Evolutionary conservation across 225 moss, liverwort and hornwort genomes (phyloP), one percentile per base, ranked within the genome.

Genomic region (Takakia lepidozioides): DNA sequence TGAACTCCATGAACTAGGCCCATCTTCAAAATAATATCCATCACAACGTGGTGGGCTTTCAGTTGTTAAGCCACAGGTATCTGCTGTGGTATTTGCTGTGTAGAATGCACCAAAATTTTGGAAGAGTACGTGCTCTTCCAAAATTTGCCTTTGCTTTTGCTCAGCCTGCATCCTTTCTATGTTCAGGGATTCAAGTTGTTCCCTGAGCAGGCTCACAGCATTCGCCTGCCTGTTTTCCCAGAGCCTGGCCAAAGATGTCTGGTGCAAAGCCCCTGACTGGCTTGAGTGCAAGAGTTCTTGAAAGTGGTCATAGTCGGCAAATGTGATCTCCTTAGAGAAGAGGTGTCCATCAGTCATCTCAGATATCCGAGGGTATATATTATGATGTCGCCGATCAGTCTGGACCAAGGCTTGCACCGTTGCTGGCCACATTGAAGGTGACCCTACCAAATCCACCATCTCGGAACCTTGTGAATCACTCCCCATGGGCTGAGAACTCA

Each of bases 1-100:
- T 3, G 75, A 75, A 30, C 66, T 70, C 70, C 75, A 75, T 8
- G 70, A 75, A 0, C 54, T 57, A 1, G 74, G 75, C 6, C 70
- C 69, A 37, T 75, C 75, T 18, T 70, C 70, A 9, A 54, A 64
- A 45, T 65, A 55, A 30, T 17, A 69, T 39, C 60, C 49, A 7
- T 75, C 75, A 27, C 9, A 62, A 2, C 55, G 57, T 2, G 43
- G 44, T 19, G 62, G 53, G 17, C 62, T 58, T 38, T 66, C 75
- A 55, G 46, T 58, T 19, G 44, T 51, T 27, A 64, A 45, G 11
- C 56, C 38, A 2, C 57, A 51, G 43, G n/a, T 63, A 18, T 60
- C 64, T 25, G 34, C 60, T 25, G 41, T 29, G n/a, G 29, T 52
- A 45, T 16, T 51, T 21, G 62, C n/a, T n/a, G n/a, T n/a, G n/a